Base-by-base conservation (phyloP, 306 rosid species). In the Neltuma alba region DNA sequence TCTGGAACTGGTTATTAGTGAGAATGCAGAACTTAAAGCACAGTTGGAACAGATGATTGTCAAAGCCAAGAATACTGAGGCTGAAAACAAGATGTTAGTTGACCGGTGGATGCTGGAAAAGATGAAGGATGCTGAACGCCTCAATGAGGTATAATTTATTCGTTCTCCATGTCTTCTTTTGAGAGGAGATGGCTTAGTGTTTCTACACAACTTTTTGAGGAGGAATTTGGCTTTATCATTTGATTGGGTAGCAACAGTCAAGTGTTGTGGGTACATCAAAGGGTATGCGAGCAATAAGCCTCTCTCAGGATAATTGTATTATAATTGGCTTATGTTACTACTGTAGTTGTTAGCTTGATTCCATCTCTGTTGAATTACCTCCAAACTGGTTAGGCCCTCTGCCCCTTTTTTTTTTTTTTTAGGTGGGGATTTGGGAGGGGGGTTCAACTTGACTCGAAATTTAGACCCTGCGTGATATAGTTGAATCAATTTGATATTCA, bases 111-210 rank as follows among this genome's bases (percentile, higher is more conserved):
- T 93, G 98, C 86, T 96, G 77, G 96, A 91, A 83, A 95, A 96
- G 85, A 96, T 96, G 99, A 89, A 93, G 91, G 99, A 96, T 30
- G 99, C 99, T n/a, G 98, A 96, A 78, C 99, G 98, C 71, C 88
- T 96, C 27, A 96, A 96, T 69, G 99, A 93, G 99, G 99, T 96
- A 85, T 9, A 61, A 30, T 44, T 52, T 65, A 40, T 61, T 68
- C 70, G 38, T 61, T 40, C 61, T 45, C 62, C 28, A 45, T 23
- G 74, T 71, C 37, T 65, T 60, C 48, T 47, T 69, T 18, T 13
- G 52, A 52, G 66, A 62, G 45, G 54, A 72, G 50, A 36, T 78
- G 27, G 23, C 85, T 55, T 23, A 27, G 69, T 82, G 38, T 67
- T 40, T 5, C 62, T 86, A 62, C 40, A 54, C 42, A 41, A 70